These are phyloP conservation scores for Wickerhamomyces chambardii DNA, from an alignment of 805 yeast species.

Conservation along the genomic window DNA sequence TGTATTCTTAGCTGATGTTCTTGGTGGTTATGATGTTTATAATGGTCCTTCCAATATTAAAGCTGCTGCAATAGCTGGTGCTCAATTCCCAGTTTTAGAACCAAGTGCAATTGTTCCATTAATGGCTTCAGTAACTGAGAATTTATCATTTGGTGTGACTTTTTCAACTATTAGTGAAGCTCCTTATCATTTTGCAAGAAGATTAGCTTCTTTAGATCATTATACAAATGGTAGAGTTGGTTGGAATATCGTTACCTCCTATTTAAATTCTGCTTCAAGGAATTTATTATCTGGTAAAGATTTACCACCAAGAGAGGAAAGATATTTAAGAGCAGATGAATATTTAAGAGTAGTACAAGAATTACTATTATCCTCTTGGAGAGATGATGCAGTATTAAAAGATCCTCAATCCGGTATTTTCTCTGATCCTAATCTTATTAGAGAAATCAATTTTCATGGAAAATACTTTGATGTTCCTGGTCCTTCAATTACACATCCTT, in stretches of 20 bases:
- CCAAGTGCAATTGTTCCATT: constrained; percentile 29
- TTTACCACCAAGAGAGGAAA: constrained; percentile 28
- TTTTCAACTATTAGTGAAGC: constrained; percentile 29
- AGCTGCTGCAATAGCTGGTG: constrained; percentile 11
- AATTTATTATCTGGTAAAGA: constrained; percentile 23
- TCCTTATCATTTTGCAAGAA: constrained; percentile 28
- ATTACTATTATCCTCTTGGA: constrained; percentile 26
- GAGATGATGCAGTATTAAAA: constrained; percentile 20
- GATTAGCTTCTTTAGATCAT: constrained; percentile 31
- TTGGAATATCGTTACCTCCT: constrained; percentile 32
- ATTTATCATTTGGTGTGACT: constrained; percentile 28
- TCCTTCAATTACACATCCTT: constrained; percentile 26
- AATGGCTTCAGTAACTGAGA: constrained; percentile 30
- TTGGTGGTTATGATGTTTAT: constrained; percentile 28
- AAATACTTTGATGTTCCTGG: constrained; percentile 28
- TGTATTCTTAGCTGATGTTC: constrained; percentile 26
- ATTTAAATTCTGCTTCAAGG: constrained; percentile 28
- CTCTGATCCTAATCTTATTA: constrained; percentile 24
- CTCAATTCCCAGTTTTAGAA: constrained; percentile 28
- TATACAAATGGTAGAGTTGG: constrained; percentile 31
- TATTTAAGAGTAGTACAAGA: constrained; percentile 26
- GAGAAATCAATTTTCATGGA: constrained; percentile 27
- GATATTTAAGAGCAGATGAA: constrained; percentile 29
- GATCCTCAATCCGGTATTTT: constrained; percentile 16
- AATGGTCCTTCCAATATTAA: constrained; percentile 11